Conservation (phyloP, 495 filamentous ascomycete genomes). For the Mycothermus thermophilus region DNA sequence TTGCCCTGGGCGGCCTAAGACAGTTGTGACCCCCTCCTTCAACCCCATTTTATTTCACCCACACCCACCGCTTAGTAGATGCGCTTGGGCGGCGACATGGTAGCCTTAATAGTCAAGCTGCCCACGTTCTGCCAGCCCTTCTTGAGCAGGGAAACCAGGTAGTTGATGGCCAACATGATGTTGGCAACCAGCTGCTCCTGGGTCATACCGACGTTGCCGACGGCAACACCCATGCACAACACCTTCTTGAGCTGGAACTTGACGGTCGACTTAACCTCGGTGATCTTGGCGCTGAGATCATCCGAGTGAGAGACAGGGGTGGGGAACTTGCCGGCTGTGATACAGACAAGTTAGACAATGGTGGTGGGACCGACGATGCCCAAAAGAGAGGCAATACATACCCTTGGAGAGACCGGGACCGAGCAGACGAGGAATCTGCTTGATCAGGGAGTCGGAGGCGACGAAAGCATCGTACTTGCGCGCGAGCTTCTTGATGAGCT, state of each 20-base stretch:
- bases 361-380: neutral
- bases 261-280: constrained; percentile 98
- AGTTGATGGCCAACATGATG: constrained; percentile 96
- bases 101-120: constrained; percentile 96
- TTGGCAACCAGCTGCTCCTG: constrained; percentile 92
- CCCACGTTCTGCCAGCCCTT: constrained; percentile 99
- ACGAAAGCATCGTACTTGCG: constrained; percentile 99
- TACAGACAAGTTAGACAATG: neutral
- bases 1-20: neutral
- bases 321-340: constrained; percentile 90
- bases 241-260: constrained; percentile 99
- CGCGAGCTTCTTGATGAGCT: constrained; percentile 99
- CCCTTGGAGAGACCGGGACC: constrained; percentile 97
- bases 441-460: constrained; percentile 89
- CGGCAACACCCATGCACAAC: constrained; percentile 95
- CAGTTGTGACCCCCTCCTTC: too few relatives aligned
- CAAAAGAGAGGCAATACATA: constrained; percentile 25
- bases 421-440: constrained; percentile 98
- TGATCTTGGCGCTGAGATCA: constrained; percentile 85
- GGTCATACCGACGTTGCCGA: constrained; percentile 95
- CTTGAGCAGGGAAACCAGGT: constrained; percentile 95
- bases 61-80: constrained; percentile 59
- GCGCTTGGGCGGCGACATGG: constrained; percentile 95
- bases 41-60: too few relatives aligned
- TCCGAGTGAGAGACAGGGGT: constrained; percentile 92